A percentile compares a stretch with the other conserved stretches of the same genome.
These are phyloP conservation scores for Rhododendron griersonianum DNA, from an alignment of 148 eudicot species.

Conservation along the genomic window DNA sequence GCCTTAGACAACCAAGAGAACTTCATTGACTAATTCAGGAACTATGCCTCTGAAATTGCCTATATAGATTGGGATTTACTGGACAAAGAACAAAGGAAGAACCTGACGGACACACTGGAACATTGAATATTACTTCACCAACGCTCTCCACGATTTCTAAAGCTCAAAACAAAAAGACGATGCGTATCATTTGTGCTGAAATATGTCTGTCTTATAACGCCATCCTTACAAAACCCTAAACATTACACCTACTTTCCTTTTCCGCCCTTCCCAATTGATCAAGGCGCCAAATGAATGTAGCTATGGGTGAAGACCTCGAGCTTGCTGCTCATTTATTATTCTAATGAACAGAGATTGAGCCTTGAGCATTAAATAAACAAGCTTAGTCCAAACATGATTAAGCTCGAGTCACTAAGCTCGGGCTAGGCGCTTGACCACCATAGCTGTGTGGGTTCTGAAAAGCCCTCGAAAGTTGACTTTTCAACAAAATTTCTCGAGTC, in stretches of 20 bases:
- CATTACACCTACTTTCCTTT: neutral
- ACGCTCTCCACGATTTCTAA: neutral
- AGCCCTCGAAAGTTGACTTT: neutral
- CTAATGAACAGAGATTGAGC: neutral
- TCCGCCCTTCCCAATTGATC: neutral
- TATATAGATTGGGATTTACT: neutral
- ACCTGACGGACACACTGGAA: neutral
- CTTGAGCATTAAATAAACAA: neutral
- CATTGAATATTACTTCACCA: neutral
- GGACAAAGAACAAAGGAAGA: neutral
- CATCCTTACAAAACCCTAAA: neutral
- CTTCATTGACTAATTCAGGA: neutral
- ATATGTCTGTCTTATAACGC: neutral
- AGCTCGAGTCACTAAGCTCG: neutral
- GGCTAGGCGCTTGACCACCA: neutral
- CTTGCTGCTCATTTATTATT: neutral
- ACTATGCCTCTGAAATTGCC: neutral
- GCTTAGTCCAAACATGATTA: neutral
- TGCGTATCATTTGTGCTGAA: neutral
- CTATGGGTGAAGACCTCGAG: neutral
- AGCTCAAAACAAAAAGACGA: neutral
- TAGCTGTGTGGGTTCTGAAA: neutral
- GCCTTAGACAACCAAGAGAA: neutral
- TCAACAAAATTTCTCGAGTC: neutral
- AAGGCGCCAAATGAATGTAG: neutral